These are phyloP conservation scores for Scolecobasidium constrictum DNA, from an alignment of 2,329 filamentous ascomycete genomes.

Conservation along the genomic window DNA sequence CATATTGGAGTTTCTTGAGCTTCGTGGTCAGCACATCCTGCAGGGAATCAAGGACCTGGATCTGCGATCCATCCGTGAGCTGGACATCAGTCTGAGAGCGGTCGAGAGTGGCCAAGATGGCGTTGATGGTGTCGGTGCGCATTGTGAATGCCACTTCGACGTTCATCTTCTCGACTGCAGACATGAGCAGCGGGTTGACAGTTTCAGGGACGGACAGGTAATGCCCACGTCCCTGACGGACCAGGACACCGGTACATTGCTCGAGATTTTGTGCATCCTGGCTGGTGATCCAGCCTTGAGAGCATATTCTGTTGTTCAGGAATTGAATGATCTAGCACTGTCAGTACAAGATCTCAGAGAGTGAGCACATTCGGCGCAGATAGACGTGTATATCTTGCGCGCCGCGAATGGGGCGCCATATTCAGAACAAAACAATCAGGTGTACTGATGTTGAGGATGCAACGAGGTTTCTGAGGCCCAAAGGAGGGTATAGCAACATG, in stretches of 20 bases:
- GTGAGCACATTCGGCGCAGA: too few relatives aligned
- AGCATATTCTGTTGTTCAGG: slow-evolving; percentile 13
- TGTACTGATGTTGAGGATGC: neutral
- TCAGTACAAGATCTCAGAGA: neutral
- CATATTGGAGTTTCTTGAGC: slow-evolving; percentile 29
- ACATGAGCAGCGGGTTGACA: slow-evolving; percentile 27
- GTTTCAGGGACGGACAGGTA: slow-evolving; percentile 32
- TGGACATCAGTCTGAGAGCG: slow-evolving; percentile 32
- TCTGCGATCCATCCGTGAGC: slow-evolving; percentile 27
- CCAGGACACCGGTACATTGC: slow-evolving; percentile 5
- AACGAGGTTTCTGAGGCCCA: slow-evolving; percentile 11
- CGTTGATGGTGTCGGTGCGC: slow-evolving; percentile 36
- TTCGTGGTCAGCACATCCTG: slow-evolving; percentile 27
- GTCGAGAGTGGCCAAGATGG: slow-evolving; percentile 31
- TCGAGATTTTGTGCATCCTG: neutral
- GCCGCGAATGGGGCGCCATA: too few relatives aligned
- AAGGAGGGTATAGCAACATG: too few relatives aligned
- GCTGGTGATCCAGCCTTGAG: slow-evolving; percentile 15
- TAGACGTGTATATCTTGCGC: too few relatives aligned
- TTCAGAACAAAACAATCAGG: too few relatives aligned
- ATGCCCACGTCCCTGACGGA: slow-evolving; percentile 16
- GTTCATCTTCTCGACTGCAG: slow-evolving; percentile 34
- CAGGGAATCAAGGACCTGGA: slow-evolving; percentile 36
- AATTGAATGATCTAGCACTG: slow-evolving; percentile 3
- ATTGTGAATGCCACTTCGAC: slow-evolving; percentile 39